Evolutionary conservation across 139 green algal species (phyloP).

Genomic region (Marvania coccoides): DNA sequence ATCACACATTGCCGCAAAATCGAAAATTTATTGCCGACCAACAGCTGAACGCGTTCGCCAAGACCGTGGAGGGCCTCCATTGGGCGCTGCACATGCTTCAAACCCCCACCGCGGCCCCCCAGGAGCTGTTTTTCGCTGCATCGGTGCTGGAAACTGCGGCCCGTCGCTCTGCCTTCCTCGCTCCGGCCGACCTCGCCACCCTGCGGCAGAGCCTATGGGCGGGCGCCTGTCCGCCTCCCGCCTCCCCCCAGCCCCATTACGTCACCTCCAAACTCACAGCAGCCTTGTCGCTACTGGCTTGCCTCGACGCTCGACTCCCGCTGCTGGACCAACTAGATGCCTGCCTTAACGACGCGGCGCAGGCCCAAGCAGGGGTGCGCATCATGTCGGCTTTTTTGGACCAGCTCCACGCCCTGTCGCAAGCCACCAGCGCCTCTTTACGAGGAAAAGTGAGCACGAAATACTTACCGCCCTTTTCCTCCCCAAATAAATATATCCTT

Average conservation of each 20-base stretch:
- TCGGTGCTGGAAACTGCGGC: background rate
- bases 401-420: constrained; percentile 2
- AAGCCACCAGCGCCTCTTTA: background rate
- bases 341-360: background rate
- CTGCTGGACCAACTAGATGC: constrained; percentile 2
- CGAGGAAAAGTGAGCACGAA: background rate
- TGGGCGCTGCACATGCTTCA: background rate
- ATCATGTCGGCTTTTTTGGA: constrained; percentile 7
- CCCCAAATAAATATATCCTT: background rate
- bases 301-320: background rate
- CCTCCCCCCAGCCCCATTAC: background rate
- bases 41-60: background rate
- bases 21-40: background rate
- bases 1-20: background rate
- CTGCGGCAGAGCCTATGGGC: background rate
- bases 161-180: background rate
- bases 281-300: background rate
- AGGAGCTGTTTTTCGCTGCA: constrained; percentile 2
- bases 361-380: background rate
- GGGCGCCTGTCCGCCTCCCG: background rate
- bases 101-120: background rate
- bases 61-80: background rate
- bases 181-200: background rate
- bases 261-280: background rate
- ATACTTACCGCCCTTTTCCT: background rate